Conservation (phyloP, 1,284 basidiomycete genomes). For the Violaceomyces palustris region DNA sequence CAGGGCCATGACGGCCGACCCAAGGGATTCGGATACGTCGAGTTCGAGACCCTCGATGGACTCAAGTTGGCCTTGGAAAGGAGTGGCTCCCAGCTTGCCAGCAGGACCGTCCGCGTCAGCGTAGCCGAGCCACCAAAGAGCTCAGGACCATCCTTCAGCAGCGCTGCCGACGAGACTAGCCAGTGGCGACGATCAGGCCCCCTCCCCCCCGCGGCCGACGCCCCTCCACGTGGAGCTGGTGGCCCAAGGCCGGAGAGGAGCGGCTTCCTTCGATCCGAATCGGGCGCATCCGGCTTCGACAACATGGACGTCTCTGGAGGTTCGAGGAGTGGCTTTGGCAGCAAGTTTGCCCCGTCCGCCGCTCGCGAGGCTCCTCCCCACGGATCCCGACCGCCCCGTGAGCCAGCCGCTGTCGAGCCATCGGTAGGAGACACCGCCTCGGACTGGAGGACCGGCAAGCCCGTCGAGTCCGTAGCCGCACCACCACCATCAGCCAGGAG, state of each 20-base stretch:
- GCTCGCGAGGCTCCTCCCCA: constrained; percentile 9
- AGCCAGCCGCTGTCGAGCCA: constrained; percentile 32
- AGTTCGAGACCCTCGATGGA: constrained; percentile 77
- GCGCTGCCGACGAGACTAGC: constrained; percentile 56
- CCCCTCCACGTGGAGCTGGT: constrained; percentile 19
- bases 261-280: constrained; percentile 17
- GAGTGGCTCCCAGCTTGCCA: constrained; percentile 59
- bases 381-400: constrained; percentile 23
- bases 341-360: constrained; percentile 27
- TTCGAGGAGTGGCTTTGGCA: constrained; percentile 46
- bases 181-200: constrained; percentile 86
- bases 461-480: constrained; percentile 33
- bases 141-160: constrained; percentile 28
- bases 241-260: constrained; percentile 19
- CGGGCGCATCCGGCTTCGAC: constrained; percentile 38
- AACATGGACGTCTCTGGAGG: constrained; percentile 46
- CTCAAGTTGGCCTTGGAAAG: constrained; percentile 66
- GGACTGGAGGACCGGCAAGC: constrained; percentile 51
- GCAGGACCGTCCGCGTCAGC: constrained; percentile 77
- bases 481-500: too few relatives aligned
- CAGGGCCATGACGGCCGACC: constrained; percentile 79
- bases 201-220: constrained; percentile 53
- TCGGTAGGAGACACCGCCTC: constrained; percentile 40
- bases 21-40: constrained; percentile 96
- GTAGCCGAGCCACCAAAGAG: constrained; percentile 79